These are phyloP conservation scores for Hansenula sp. DNA, from an alignment of 1,139 yeast species.

Conservation along the genomic window DNA sequence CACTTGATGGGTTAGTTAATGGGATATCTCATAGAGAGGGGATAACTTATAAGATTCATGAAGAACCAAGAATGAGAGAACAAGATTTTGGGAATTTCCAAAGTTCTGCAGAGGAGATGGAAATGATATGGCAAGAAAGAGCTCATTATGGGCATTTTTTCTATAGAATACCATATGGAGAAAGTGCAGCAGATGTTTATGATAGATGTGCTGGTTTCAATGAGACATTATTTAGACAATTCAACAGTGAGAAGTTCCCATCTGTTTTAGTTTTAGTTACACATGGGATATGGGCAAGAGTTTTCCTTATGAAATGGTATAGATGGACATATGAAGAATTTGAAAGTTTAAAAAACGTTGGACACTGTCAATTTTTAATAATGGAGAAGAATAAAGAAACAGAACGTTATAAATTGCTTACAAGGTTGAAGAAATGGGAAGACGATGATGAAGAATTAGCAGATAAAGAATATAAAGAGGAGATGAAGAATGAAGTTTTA, in stretches of 20 bases:
- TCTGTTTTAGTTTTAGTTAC: conserved; percentile 77
- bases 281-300: conserved; percentile 93
- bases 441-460: conserved; percentile 38
- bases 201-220: conserved; percentile 88
- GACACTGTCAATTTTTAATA: conserved; percentile 76
- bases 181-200: conserved; percentile 92
- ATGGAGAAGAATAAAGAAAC: conserved; percentile 57
- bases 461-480: conserved; percentile 10
- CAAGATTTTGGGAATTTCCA: conserved; percentile 96
- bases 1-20: conserved; percentile 63
- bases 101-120: conserved; percentile 73
- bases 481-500: conserved; percentile 18
- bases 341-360: conserved; percentile 75
- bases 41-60: conserved; percentile 53
- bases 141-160: conserved; percentile 91
- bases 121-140: conserved; percentile 71
- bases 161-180: conserved; percentile 89
- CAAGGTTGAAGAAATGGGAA: conserved; percentile 59
- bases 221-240: conserved; percentile 80
- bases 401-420: conserved; percentile 46
- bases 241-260: conserved; percentile 64
- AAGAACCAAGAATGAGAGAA: conserved; percentile 88
- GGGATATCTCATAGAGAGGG: conserved; percentile 50
- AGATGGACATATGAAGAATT: conserved; percentile 89
- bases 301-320: conserved; percentile 89